These are phyloP conservation scores for Suhomyces chickasaworum DNA, from an alignment of 1,139 yeast genomes.

Conservation along the genomic window DNA sequence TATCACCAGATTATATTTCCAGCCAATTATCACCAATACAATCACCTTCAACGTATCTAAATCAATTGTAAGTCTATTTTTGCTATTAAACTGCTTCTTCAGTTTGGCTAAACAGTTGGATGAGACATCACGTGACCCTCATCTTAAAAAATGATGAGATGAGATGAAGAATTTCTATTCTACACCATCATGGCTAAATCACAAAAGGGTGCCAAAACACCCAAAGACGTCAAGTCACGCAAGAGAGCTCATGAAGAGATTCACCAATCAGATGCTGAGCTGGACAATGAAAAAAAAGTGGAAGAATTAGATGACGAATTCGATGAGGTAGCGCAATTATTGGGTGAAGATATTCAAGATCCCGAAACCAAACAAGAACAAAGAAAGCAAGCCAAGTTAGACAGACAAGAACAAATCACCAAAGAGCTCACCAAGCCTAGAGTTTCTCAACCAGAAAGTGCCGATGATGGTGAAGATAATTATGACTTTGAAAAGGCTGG, in stretches of 20 bases:
- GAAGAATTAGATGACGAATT: constrained; percentile 54
- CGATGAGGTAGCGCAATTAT: constrained; percentile 56
- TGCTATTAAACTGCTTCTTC: too few relatives aligned
- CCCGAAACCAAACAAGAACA: constrained; percentile 35
- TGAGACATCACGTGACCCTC: constrained; percentile 10
- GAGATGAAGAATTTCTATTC: constrained; percentile 17
- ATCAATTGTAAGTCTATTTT: too few relatives aligned
- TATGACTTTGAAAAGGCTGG: constrained; percentile 52
- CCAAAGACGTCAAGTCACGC: constrained; percentile 12
- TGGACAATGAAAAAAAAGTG: constrained; percentile 46
- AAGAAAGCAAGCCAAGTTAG: constrained; percentile 23
- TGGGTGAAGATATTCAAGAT: constrained; percentile 48
- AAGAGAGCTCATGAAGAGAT: constrained; percentile 24
- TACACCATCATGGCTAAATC: constrained; percentile 14
- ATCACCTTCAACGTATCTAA: too few relatives aligned
- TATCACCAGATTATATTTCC: too few relatives aligned
- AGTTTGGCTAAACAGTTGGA: too few relatives aligned
- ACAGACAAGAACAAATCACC: constrained; percentile 23
- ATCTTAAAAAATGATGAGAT: constrained; percentile 27
- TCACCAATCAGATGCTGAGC: constrained; percentile 27
- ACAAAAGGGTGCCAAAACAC: constrained; percentile 9
- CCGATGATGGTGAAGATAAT: constrained; percentile 42
- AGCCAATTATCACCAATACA: too few relatives aligned
- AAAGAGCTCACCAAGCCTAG: constrained; percentile 31
- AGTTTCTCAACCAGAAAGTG: constrained; percentile 27